Percentiles rank a stretch among this genome's conserved stretches.
phyloP scores from a whole-genome alignment of 1,284 basidiomycete genomes.

The Fomitiporia mediterranea region DNA sequence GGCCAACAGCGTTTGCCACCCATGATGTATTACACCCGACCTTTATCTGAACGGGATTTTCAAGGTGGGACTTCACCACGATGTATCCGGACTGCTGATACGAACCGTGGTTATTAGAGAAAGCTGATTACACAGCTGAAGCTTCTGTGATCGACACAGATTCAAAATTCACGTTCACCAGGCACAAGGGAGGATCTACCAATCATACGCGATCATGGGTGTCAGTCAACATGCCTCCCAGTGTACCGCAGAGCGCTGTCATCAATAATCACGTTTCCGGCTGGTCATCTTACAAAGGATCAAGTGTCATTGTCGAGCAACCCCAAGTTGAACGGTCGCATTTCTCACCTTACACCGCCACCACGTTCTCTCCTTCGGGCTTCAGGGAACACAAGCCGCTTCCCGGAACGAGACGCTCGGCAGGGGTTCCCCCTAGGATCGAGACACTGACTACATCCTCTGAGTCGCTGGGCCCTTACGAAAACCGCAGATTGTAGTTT shows the following conservation, averaged over 20 bases:
- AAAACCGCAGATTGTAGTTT: no score
- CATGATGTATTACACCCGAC: slow-evolving; percentile 3
- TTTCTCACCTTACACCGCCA: slow-evolving; percentile 11
- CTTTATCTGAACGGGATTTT: neutral
- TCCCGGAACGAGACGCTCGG: neutral
- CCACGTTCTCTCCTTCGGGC: slow-evolving; percentile 10
- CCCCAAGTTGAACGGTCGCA: neutral
- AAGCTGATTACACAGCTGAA: neutral
- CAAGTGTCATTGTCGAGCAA: neutral
- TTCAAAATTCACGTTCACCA: slow-evolving; percentile 7
- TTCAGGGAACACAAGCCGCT: slow-evolving; percentile 1
- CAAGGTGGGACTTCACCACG: neutral
- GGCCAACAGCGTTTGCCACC: neutral
- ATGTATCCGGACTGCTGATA: neutral
- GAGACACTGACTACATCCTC: neutral
- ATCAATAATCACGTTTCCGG: slow-evolving; percentile 5
- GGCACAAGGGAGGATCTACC: neutral
- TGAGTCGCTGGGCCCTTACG: no score
- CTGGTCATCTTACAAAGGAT: slow-evolving; percentile 10
- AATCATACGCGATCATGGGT: slow-evolving; percentile 1
- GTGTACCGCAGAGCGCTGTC: slow-evolving; percentile 1
- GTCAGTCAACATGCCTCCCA: slow-evolving; percentile 1
- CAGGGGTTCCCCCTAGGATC: neutral
- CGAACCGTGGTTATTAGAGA: neutral
- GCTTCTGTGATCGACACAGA: neutral